Evolutionary conservation across 805 yeast genomes (phyloP).

Genomic region (Cyberlindnera amylophila): DNA sequence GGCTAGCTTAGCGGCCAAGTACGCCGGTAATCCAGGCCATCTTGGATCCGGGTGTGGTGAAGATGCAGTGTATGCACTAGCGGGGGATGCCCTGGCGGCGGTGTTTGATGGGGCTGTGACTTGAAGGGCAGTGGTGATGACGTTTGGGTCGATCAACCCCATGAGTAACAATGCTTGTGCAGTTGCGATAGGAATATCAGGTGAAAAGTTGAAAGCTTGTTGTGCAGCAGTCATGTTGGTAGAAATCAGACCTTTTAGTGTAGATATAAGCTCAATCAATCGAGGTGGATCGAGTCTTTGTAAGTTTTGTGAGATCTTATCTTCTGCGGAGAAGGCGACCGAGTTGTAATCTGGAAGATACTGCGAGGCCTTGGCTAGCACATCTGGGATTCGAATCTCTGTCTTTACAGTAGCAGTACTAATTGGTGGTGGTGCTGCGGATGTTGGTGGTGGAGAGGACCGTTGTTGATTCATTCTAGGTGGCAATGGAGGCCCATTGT

Average conservation of each 20-base stretch:
- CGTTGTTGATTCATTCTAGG: background rate
- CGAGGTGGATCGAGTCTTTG: slow-evolving; percentile 68
- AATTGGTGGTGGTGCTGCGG: too few species aligned
- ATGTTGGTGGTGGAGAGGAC: background rate
- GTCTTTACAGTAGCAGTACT: slow-evolving; percentile 3
- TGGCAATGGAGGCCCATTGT: background rate
- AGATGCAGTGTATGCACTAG: background rate
- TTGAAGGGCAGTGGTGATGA: slow-evolving; percentile 52
- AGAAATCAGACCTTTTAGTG: slow-evolving; percentile 46
- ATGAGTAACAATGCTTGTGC: slow-evolving; percentile 71
- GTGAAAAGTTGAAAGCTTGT: slow-evolving; percentile 49
- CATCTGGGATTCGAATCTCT: slow-evolving; percentile 39
- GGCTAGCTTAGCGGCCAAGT: slow-evolving; percentile 47
- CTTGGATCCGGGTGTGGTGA: slow-evolving; percentile 30
- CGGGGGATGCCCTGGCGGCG: background rate
- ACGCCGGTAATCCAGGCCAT: slow-evolving; percentile 47
- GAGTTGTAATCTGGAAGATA: slow-evolving; percentile 47
- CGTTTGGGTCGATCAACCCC: slow-evolving; percentile 71
- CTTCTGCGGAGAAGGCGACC: slow-evolving; percentile 46
- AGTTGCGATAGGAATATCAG: slow-evolving; percentile 59
- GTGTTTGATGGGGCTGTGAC: slow-evolving; percentile 12
- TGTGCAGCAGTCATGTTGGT: slow-evolving; percentile 41
- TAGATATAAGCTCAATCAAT: slow-evolving; percentile 63
- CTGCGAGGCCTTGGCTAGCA: slow-evolving; percentile 50
- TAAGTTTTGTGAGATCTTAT: slow-evolving; percentile 57